Evolutionary conservation across 306 rosid species (phyloP).

Genomic region (Leucaena leucocephala): DNA sequence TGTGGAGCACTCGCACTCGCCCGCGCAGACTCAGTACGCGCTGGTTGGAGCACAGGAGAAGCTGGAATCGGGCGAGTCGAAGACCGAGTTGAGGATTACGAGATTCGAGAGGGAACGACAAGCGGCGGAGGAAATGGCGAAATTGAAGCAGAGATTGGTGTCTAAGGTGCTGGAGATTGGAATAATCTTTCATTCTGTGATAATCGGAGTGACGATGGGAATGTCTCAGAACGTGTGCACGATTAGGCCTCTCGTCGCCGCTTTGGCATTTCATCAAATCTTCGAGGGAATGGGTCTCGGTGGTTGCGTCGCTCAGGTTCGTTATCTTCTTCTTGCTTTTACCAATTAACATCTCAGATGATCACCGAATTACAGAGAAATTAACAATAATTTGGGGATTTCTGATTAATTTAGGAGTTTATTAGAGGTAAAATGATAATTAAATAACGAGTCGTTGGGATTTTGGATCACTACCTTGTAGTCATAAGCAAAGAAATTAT

Average conservation of each 20-base stretch:
- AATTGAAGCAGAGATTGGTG: conserved; percentile 76
- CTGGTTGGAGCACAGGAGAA: conserved; percentile 49
- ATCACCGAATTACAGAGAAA: background rate
- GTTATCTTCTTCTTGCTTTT: background rate
- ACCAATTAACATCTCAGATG: background rate
- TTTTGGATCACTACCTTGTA: background rate
- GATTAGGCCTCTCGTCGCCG: conserved; percentile 76
- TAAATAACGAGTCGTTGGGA: background rate
- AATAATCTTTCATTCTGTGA: conserved; percentile 91
- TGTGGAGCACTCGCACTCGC: conserved; percentile 53
- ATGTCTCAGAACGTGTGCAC: conserved; percentile 96
- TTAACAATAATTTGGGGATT: background rate
- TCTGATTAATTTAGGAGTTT: background rate
- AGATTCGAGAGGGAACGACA: conserved; percentile 16
- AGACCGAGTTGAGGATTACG: conserved; percentile 32
- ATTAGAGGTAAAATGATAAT: background rate
- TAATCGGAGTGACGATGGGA: conserved; percentile 89
- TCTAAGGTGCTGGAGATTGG: conserved; percentile 88
- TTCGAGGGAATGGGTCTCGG: conserved; percentile 98
- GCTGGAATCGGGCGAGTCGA: conserved; percentile 19
- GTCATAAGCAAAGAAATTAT: background rate
- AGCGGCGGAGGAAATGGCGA: conserved; percentile 40
- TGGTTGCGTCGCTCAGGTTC: conserved; percentile 91
- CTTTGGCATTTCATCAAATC: conserved; percentile 89
- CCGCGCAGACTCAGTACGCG: conserved; percentile 44